These are phyloP conservation scores for Boletus sensibilis DNA, from an alignment of 768 basidiomycete genomes.

Conservation along the genomic window DNA sequence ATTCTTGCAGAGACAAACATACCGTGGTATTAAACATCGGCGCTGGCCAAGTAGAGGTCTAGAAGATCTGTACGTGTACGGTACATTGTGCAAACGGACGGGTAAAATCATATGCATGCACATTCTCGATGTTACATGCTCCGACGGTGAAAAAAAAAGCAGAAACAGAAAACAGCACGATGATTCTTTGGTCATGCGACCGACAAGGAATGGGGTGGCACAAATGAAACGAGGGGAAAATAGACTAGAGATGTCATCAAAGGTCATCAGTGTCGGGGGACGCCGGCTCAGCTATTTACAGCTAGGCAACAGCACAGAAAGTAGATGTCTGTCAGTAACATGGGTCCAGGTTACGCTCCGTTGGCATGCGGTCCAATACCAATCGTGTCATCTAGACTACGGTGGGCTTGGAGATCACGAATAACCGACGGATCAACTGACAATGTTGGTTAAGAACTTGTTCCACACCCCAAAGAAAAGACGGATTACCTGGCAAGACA, in stretches of 20 bases:
- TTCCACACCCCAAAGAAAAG: slow-evolving; percentile 7
- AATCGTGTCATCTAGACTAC: slow-evolving; percentile 67
- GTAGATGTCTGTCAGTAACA: slow-evolving; percentile 17
- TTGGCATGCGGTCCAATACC: slow-evolving; percentile 33
- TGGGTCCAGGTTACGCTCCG: slow-evolving; percentile 22
- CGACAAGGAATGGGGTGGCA: slow-evolving; percentile 17
- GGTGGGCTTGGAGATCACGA: slow-evolving; percentile 83
- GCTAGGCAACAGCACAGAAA: slow-evolving; percentile 19
- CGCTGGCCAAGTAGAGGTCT: slow-evolving; percentile 21
- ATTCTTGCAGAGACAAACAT: background rate
- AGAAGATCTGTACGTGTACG: slow-evolving; percentile 28
- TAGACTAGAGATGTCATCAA: slow-evolving; percentile 30
- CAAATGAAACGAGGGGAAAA: slow-evolving; percentile 15
- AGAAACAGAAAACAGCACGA: slow-evolving; percentile 14
- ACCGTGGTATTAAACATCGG: slow-evolving; percentile 8
- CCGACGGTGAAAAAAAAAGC: slow-evolving; percentile 10
- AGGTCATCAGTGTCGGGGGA: slow-evolving; percentile 26
- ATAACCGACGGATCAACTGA: slow-evolving; percentile 86
- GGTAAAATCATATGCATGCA: slow-evolving; percentile 29
- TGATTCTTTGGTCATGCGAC: slow-evolving; percentile 17
- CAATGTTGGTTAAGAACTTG: slow-evolving; percentile 20
- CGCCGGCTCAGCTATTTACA: slow-evolving; percentile 24
- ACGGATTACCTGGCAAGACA: slow-evolving; percentile 74
- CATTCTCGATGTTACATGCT: slow-evolving; percentile 27
- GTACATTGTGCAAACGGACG: slow-evolving; percentile 19